Percentiles rank a stretch among this genome's conserved stretches.
These are phyloP conservation scores for Fraxinus pennsylvanica DNA, from an alignment of 257 asterid species.

Conservation along the genomic window DNA sequence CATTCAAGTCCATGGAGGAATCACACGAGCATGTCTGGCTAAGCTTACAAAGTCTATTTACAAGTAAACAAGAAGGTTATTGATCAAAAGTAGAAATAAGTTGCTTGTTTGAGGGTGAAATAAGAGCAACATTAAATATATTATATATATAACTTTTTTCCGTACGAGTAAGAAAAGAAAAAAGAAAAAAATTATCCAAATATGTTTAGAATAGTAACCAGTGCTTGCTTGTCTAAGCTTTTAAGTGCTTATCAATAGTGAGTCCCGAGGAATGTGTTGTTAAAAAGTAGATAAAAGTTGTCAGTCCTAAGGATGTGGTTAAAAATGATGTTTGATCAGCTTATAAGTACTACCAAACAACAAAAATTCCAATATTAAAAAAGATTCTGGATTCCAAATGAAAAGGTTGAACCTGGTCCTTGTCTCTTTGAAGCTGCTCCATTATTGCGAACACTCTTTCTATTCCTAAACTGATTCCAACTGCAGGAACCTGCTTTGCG, in stretches of 20 bases:
- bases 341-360: no score
- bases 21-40: neutral
- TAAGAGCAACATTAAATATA: neutral
- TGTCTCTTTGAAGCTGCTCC: slow-evolving; percentile 77
- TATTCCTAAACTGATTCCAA: slow-evolving; percentile 93
- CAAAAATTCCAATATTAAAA: neutral
- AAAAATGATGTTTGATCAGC: no score
- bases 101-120: neutral
- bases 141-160: no score
- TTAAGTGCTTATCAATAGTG: no score
- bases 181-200: neutral
- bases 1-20: neutral
- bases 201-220: neutral
- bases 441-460: slow-evolving; percentile 87
- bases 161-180: neutral
- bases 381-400: neutral
- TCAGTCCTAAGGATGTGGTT: no score
- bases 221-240: no score
- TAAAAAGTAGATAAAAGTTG: no score
- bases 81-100: neutral
- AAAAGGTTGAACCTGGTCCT: slow-evolving; percentile 50
- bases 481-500: slow-evolving; percentile 84
- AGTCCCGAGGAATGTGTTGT: no score
- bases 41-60: neutral
- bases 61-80: neutral